Evolutionary conservation across 768 basidiomycete species (phyloP), one percentile per base, ranked within the genome.

Genomic region (Rhizopogon vesiculosus): DNA sequence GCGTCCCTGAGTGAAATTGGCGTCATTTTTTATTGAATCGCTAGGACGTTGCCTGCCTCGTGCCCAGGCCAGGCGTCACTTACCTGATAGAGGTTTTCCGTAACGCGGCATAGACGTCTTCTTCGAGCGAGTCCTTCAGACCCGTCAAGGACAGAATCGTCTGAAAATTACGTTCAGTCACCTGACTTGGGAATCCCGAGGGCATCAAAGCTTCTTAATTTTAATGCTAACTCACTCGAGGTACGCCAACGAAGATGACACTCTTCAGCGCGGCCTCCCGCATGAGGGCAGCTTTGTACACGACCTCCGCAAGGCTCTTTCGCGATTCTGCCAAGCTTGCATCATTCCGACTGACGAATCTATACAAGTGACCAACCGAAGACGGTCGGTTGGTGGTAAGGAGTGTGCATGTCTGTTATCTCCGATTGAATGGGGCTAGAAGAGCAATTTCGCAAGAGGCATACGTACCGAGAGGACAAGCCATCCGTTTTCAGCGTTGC

Each of bases 261-360:
- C 91, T 92, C 75, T 96, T 96, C 68, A 96, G 66, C 31, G 89
- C 90, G 31, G 90, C 83, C 75, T 96, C 93, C 44, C 93, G 81
- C 83, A 96, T 93, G 61, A 92, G 69, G 60, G 91, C 89, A 59
- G 89, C 90, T 67, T 79, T 86, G 70, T 82, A 80, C 56, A 88
- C 77, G 50, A 85, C 84, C 57, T 79, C 81, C 57, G 78, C 68
- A 53, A 84, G 59, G 58, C 70, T 69, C 55, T 66, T 77, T 65
- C 74, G 74, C 59, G 80, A 73, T 56, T 61, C 64, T 43, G 68
- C 68, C 59, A 73, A 69, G 54, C 69, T 66, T 53, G 74, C 71
- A 59, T 73, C 71, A 55, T 73, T 70, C 57, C 82, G 76, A 12
- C 87, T 84, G 49, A 83, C 82, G 71, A 89, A 93, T 44, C 83